Conservation (phyloP, 305 asterid genomes). For the Stenogyne calaminthoides region DNA sequence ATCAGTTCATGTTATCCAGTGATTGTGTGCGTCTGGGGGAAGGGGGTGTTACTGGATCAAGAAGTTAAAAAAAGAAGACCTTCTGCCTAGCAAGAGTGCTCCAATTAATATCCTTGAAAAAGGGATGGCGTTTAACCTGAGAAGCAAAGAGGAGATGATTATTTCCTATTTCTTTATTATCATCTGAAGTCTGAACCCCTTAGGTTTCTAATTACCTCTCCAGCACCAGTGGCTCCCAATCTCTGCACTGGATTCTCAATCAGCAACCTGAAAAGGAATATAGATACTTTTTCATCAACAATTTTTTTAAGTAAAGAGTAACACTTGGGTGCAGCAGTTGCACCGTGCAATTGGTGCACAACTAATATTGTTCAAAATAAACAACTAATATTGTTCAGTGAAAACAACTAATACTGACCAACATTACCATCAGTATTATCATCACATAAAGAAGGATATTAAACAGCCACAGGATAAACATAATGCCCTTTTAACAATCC, state of each 20-base stretch:
- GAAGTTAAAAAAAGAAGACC: slow-evolving; percentile 47
- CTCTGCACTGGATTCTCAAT: slow-evolving; percentile 89
- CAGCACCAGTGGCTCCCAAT: slow-evolving; percentile 92
- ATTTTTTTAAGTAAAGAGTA: background rate
- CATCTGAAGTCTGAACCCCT: slow-evolving; percentile 25
- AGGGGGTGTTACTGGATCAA: slow-evolving; percentile 23
- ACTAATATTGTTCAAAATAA: no score
- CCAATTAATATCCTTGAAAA: slow-evolving; percentile 88
- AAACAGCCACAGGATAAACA: background rate
- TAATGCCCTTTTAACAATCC: background rate
- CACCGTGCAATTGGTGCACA: no score
- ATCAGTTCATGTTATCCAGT: background rate
- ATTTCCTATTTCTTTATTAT: slow-evolving; percentile 16
- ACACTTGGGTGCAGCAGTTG: no score
- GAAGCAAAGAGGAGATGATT: slow-evolving; percentile 21
- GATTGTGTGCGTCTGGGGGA: background rate
- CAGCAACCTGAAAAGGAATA: slow-evolving; percentile 71
- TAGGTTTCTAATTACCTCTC: slow-evolving; percentile 58
- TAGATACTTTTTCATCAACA: slow-evolving; percentile 22
- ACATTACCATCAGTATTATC: no score
- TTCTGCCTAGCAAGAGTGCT: slow-evolving; percentile 91
- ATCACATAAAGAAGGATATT: no score
- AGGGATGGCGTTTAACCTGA: slow-evolving; percentile 83
- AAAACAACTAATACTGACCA: no score
- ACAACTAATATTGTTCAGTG: no score